A percentile compares a stretch with the other conserved stretches of the same genome.
These are phyloP conservation scores for Mycogone perniciosa DNA, from an alignment of 2,329 filamentous ascomycete genomes.

Conservation along the genomic window DNA sequence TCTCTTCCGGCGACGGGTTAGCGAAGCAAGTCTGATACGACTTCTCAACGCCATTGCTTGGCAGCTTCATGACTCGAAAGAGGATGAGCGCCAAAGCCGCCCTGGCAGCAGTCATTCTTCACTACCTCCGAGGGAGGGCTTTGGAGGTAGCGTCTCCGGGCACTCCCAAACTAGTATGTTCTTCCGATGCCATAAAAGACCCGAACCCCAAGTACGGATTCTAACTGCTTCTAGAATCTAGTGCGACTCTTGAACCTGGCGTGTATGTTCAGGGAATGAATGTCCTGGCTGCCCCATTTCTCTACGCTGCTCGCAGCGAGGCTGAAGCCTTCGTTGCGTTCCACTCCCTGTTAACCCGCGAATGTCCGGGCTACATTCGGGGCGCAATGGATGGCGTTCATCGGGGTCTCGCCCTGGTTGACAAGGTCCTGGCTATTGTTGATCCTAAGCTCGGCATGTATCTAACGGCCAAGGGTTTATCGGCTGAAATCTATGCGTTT, in stretches of 20 bases:
- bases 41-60: slow-evolving; percentile 93
- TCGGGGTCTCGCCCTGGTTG: slow-evolving; percentile 81
- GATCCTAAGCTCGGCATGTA: slow-evolving; percentile 82
- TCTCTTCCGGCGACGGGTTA: slow-evolving; percentile 91
- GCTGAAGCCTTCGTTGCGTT: slow-evolving; percentile 92
- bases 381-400: slow-evolving; percentile 98
- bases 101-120: slow-evolving; percentile 33
- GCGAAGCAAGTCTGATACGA: slow-evolving; percentile 89
- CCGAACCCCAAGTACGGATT: background rate
- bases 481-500: slow-evolving; percentile 94
- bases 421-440: slow-evolving; percentile 85
- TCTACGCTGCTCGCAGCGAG: slow-evolving; percentile 91
- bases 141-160: slow-evolving; percentile 30
- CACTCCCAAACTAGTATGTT: slow-evolving; percentile 33
- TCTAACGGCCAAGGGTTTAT: slow-evolving; percentile 77
- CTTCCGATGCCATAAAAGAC: slow-evolving; percentile 20
- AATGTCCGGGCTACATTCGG: slow-evolving; percentile 89
- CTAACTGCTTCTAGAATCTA: slow-evolving; percentile 49
- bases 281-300: slow-evolving; percentile 87
- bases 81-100: slow-evolving; percentile 37
- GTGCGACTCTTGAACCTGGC: slow-evolving; percentile 57
- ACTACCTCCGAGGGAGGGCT: slow-evolving; percentile 26
- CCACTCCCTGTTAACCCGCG: slow-evolving; percentile 75
- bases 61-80: slow-evolving; percentile 76
- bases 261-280: slow-evolving; percentile 99